These are phyloP conservation scores for Cladophialophora psammophila DNA, from an alignment of 2,329 filamentous ascomycete genomes.

Conservation along the genomic window DNA sequence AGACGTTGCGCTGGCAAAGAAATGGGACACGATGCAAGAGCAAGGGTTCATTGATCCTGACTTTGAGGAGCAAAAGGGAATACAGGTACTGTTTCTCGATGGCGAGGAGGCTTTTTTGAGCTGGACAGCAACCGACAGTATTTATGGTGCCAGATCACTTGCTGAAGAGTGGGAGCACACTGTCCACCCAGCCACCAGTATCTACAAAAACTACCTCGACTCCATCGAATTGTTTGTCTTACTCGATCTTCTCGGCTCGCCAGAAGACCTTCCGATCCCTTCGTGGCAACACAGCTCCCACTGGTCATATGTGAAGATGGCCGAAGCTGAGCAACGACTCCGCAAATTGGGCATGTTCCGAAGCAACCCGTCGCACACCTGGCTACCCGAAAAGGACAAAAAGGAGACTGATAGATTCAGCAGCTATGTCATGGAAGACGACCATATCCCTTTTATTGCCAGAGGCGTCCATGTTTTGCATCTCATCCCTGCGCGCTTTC, in stretches of 20 bases:
- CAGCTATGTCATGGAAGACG: constrained; percentile 72
- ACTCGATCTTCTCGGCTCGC: constrained; percentile 81
- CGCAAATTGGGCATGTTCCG: constrained; percentile 72
- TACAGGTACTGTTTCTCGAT: constrained; percentile 90
- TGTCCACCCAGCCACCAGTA: constrained; percentile 73
- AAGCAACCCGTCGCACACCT: constrained; percentile 55
- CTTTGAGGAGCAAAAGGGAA: constrained; percentile 77
- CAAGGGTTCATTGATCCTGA: constrained; percentile 57
- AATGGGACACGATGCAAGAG: constrained; percentile 77
- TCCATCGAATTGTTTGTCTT: constrained; percentile 89
- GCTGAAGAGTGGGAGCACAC: constrained; percentile 81
- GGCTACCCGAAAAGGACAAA: constrained; percentile 41
- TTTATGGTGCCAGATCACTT: constrained; percentile 86
- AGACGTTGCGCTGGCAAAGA: constrained; percentile 78
- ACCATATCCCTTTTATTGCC: constrained; percentile 88
- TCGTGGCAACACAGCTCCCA: constrained; percentile 91
- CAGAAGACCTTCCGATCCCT: constrained; percentile 71
- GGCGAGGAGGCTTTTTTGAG: constrained; percentile 88
- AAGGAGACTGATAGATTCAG: constrained; percentile 55
- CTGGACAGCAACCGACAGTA: constrained; percentile 82
- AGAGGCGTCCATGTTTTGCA: constrained; percentile 89
- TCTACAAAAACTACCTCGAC: constrained; percentile 74
- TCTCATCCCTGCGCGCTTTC: constrained; percentile 85
- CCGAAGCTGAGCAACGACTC: constrained; percentile 75
- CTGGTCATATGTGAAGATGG: constrained; percentile 86